These are phyloP conservation scores for Blastobotrys buckinghamii DNA, from an alignment of 1,139 yeast species.

Conservation along the genomic window DNA sequence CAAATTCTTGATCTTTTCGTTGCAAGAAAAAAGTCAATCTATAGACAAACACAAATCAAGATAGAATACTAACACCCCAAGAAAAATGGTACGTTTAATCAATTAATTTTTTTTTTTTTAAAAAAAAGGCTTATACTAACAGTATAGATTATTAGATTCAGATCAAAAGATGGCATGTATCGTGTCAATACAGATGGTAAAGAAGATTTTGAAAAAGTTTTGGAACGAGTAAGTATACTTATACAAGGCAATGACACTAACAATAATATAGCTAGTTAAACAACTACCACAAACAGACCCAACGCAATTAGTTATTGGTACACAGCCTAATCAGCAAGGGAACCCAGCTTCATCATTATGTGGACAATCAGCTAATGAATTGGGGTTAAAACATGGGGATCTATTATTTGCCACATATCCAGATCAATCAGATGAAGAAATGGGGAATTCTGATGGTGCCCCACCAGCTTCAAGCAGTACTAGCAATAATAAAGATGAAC, in stretches of 20 bases:
- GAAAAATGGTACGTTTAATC: no score
- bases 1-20: no score
- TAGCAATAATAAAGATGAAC: background rate
- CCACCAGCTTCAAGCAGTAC: background rate
- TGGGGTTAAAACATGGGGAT: conserved; percentile 79
- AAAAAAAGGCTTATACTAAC: no score
- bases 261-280: conserved; percentile 16
- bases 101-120: no score
- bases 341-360: conserved; percentile 41
- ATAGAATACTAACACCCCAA: no score
- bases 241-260: conserved; percentile 1
- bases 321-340: conserved; percentile 47
- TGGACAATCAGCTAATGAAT: conserved; percentile 43
- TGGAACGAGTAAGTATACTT: conserved; percentile 37
- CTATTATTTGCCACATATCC: conserved; percentile 58
- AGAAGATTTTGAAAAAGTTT: conserved; percentile 45
- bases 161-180: conserved; percentile 78
- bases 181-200: conserved; percentile 51
- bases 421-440: conserved; percentile 15
- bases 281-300: conserved; percentile 26
- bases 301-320: conserved; percentile 23
- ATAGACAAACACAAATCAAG: background rate
- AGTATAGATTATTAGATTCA: conserved; percentile 62
- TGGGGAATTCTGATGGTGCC: background rate
- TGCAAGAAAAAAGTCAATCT: no score